Conservation (phyloP, 2,329 filamentous ascomycete species). For the Phialophora verrucosa region DNA sequence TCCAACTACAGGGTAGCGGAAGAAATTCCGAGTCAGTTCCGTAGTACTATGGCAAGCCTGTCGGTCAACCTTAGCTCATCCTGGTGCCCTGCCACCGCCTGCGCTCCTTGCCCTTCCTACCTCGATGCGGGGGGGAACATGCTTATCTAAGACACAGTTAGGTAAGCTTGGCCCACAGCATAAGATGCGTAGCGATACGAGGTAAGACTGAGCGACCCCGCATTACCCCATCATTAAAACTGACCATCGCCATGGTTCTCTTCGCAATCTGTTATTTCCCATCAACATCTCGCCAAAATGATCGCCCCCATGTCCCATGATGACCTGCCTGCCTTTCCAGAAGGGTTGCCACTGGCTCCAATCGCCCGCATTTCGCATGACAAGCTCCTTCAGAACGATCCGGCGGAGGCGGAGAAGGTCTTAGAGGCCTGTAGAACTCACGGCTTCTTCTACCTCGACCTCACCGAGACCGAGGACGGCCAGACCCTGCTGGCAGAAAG, state of each 20-base stretch:
- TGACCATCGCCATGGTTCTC: not conserved
- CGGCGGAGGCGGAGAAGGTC: conserved; percentile 44
- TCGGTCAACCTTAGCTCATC: not conserved
- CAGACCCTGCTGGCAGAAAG: conserved; percentile 48
- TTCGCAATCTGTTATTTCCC: not conserved
- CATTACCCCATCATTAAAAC: not conserved
- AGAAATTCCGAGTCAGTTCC: not conserved
- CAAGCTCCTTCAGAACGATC: conserved; percentile 46
- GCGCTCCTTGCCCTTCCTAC: too few species aligned
- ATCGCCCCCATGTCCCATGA: conserved; percentile 1
- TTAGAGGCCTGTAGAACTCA: conserved; percentile 51
- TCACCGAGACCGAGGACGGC: conserved; percentile 47
- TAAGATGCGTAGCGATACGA: not conserved
- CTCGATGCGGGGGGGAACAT: too few species aligned
- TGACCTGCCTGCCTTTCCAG: conserved; percentile 47
- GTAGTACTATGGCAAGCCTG: not conserved
- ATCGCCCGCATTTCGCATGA: conserved; percentile 49
- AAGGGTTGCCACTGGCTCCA: conserved; percentile 49
- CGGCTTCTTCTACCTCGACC: conserved; percentile 64
- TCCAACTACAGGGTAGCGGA: too few species aligned
- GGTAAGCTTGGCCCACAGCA: not conserved
- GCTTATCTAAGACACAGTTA: not conserved
- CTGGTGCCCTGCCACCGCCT: too few species aligned
- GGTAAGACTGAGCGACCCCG: not conserved
- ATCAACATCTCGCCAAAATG: not conserved